Percentiles rank a stretch among this genome's conserved stretches.
Evolutionary conservation across 108 stramenopile genomes (phyloP).

Genomic region (Cylindrotheca fusiformis): DNA sequence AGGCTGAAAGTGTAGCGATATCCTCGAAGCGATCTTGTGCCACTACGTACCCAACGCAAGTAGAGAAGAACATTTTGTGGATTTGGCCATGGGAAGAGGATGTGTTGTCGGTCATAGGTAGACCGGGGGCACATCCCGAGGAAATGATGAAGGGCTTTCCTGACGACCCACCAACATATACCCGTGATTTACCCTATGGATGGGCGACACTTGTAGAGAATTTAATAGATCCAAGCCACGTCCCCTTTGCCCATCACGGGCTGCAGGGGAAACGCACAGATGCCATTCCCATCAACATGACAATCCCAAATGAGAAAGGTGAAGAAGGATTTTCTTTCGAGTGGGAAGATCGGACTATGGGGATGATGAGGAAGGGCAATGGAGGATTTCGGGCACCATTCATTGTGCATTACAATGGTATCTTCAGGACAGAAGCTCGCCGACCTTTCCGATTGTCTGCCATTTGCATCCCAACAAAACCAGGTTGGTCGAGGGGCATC

Average conservation of each 20-base stretch:
- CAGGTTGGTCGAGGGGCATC: conserved; percentile 37
- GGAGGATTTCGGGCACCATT: conserved; percentile 28
- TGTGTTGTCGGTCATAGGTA: conserved; percentile 2
- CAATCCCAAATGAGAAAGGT: conserved; percentile 8
- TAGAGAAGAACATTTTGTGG: conserved; percentile 43
- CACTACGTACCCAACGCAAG: conserved; percentile 21
- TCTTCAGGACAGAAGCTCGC: conserved; percentile 8
- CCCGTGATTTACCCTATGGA: conserved; percentile 76
- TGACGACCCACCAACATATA: conserved; percentile 29
- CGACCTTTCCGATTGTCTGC: conserved; percentile 15
- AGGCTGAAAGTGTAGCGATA: background rate
- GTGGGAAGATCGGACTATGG: conserved; percentile 32
- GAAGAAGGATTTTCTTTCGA: conserved; percentile 29
- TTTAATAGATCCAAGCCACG: conserved; percentile 76
- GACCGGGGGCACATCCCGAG: conserved; percentile 14
- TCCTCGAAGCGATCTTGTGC: conserved; percentile 34
- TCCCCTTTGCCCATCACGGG: conserved; percentile 70
- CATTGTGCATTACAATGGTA: conserved; percentile 16
- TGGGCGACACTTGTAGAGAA: conserved; percentile 71
- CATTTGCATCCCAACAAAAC: conserved; percentile 27
- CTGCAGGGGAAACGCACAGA: conserved; percentile 32
- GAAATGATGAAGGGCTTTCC: conserved; percentile 8
- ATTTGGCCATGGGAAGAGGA: conserved; percentile 41
- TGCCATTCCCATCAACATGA: conserved; percentile 36
- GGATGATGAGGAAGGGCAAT: conserved; percentile 11